These are phyloP conservation scores for Gracilaria domingensis DNA, from an alignment of 23 red algal species.

Conservation along the genomic window DNA sequence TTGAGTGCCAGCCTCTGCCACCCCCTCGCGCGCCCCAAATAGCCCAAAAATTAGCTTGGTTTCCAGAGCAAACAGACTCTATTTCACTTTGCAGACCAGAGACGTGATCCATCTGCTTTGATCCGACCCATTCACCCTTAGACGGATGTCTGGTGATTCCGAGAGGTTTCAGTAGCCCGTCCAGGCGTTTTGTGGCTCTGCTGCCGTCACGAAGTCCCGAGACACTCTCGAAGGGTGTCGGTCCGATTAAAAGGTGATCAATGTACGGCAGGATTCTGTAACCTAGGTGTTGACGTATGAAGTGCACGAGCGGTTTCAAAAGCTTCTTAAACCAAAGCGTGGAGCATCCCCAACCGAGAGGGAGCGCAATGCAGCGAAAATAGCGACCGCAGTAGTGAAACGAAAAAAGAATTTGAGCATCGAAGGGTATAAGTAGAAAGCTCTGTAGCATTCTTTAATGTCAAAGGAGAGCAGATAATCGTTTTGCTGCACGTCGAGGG, in stretches of 20 bases:
- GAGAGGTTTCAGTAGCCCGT: too few relatives aligned
- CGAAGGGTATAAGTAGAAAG: not conserved
- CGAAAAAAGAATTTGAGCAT: constrained; percentile 24
- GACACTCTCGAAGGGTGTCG: not conserved
- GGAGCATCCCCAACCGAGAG: not conserved
- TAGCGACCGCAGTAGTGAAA: constrained; percentile 2
- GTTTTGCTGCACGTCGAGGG: not conserved
- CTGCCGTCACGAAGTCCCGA: too few relatives aligned
- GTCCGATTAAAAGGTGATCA: constrained; percentile 1
- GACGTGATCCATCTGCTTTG: too few relatives aligned
- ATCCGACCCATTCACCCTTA: too few relatives aligned
- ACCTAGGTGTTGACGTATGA: not conserved
- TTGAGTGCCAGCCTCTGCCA: too few relatives aligned
- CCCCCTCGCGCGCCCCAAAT: too few relatives aligned
- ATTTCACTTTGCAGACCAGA: too few relatives aligned
- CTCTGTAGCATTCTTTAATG: constrained; percentile 1
- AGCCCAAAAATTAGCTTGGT: too few relatives aligned
- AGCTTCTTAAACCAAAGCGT: constrained; percentile 3
- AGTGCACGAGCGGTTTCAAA: not conserved
- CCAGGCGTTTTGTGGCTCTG: too few relatives aligned
- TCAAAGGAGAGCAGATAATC: constrained; percentile 18
- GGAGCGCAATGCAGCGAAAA: constrained; percentile 18
- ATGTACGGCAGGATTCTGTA: constrained; percentile 32
- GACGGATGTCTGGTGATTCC: too few relatives aligned
- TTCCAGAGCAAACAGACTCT: too few relatives aligned